Conservation (phyloP, 192 early-diverging fungal species). For the Obelidium mucronatum region DNA sequence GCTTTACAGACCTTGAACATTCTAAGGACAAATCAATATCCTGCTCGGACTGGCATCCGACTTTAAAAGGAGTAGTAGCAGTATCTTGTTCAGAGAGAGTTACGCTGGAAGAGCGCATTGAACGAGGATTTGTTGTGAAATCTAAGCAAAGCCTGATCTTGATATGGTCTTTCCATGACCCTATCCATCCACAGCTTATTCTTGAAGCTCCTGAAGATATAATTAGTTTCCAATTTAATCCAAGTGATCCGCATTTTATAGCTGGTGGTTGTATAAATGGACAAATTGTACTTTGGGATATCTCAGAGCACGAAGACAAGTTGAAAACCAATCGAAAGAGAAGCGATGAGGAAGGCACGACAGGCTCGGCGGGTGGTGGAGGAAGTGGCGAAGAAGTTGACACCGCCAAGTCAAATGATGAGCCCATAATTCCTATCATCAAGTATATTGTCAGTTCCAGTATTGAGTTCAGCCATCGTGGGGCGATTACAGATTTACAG, state of each 20-base stretch:
- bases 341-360: conserved; percentile 3
- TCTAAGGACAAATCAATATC: conserved; percentile 69
- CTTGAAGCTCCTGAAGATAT: conserved; percentile 71
- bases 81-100: conserved; percentile 60
- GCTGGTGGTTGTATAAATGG: conserved; percentile 67
- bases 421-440: conserved; percentile 43
- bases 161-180: conserved; percentile 73
- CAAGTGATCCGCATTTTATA: conserved; percentile 61
- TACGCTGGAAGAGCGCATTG: conserved; percentile 64
- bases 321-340: conserved; percentile 56
- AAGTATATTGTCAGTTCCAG: conserved; percentile 60
- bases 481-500: conserved; percentile 55
- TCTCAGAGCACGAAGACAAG: conserved; percentile 64
- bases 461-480: conserved; percentile 63
- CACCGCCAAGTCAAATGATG: conserved; percentile 1
- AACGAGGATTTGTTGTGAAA: conserved; percentile 46
- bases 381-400: conserved; percentile 27
- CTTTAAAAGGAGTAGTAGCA: conserved; percentile 61
- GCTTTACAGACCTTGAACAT: conserved; percentile 67
- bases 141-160: conserved; percentile 58
- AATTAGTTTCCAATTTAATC: conserved; percentile 63
- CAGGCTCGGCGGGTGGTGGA: conserved; percentile 1
- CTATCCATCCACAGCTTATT: conserved; percentile 69
- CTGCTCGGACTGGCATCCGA: conserved; percentile 70
- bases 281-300: conserved; percentile 69